Evolutionary conservation across 1,284 basidiomycete genomes (phyloP).

Genomic region (Salmacisia buchloeana): DNA sequence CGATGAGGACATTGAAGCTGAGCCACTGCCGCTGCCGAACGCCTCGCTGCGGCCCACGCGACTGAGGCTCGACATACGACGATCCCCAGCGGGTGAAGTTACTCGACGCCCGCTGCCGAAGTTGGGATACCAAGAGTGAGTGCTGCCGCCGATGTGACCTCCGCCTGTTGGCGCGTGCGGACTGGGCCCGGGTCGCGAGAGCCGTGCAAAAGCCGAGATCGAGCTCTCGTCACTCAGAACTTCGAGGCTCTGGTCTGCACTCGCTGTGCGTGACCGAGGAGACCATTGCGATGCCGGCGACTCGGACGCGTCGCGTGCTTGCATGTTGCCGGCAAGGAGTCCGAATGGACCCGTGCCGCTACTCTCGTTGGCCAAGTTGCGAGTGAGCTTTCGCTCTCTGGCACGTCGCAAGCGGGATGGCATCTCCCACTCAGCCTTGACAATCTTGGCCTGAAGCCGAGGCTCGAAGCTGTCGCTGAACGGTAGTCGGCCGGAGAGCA

Average conservation of each 20-base stretch:
- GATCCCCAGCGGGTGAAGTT: too few species aligned
- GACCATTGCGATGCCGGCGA: background rate
- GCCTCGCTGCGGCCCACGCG: background rate
- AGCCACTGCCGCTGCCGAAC: background rate
- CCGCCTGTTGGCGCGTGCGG: background rate
- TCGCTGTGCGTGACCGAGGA: background rate
- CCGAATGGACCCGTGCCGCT: slow-evolving; percentile 9
- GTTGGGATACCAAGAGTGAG: background rate
- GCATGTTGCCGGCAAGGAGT: background rate
- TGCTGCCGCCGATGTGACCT: background rate
- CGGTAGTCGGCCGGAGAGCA: slow-evolving; percentile 34
- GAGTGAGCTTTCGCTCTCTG: slow-evolving; percentile 18
- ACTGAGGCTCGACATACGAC: background rate
- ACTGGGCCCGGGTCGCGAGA: background rate
- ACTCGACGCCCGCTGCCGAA: background rate
- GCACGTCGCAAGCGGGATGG: slow-evolving; percentile 23
- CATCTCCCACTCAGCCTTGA: slow-evolving; percentile 37
- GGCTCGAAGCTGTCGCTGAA: slow-evolving; percentile 42
- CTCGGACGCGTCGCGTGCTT: background rate
- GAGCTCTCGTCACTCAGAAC: background rate
- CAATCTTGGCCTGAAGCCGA: slow-evolving; percentile 40
- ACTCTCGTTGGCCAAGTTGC: slow-evolving; percentile 13
- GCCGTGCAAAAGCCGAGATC: background rate
- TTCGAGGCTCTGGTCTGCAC: background rate
- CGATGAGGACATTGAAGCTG: background rate